These are phyloP conservation scores for Plenodomus biglobosus DNA, from an alignment of 2,329 filamentous ascomycete genomes.

Conservation along the genomic window DNA sequence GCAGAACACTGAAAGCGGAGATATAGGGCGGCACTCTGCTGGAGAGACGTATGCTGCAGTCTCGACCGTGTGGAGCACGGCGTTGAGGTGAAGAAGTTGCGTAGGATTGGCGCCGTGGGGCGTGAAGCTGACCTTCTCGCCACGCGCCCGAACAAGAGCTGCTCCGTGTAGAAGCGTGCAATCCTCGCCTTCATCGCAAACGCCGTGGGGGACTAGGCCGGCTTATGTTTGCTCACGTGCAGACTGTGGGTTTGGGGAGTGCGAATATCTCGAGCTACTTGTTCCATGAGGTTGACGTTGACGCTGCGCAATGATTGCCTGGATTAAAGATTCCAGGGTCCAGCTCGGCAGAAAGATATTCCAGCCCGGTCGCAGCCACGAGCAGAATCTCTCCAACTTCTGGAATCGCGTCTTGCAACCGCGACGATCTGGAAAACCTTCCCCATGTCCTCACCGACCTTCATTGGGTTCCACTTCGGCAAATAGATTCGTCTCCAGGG, in stretches of 20 bases:
- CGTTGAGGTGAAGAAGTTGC: slow-evolving; percentile 34
- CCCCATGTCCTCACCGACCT: background rate
- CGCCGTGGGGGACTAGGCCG: background rate
- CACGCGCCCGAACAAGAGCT: slow-evolving; percentile 23
- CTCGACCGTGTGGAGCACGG: slow-evolving; percentile 10
- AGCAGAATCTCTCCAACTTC: background rate
- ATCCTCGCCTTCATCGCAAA: slow-evolving; percentile 31
- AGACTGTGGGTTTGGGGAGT: slow-evolving; percentile 8
- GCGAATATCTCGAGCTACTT: slow-evolving; percentile 5
- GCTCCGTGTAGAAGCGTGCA: slow-evolving; percentile 26
- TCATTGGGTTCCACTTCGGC: background rate
- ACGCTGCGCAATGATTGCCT: slow-evolving; percentile 7
- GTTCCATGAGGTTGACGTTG: slow-evolving; percentile 13
- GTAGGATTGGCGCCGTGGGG: slow-evolving; percentile 18
- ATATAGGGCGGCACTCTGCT: slow-evolving; percentile 17
- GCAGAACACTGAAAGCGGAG: slow-evolving; percentile 22
- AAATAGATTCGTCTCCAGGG: background rate
- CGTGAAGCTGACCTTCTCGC: slow-evolving; percentile 13
- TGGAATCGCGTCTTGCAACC: background rate
- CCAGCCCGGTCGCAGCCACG: background rate
- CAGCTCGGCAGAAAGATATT: slow-evolving; percentile 3
- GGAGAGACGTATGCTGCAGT: slow-evolving; percentile 9
- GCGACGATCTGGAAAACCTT: background rate
- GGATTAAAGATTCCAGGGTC: slow-evolving; percentile 7
- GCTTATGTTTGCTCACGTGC: slow-evolving; percentile 14